Evolutionary conservation across 2,329 filamentous ascomycete species (phyloP), one percentile per base, ranked within the genome.

Genomic region (Colletotrichum tabaci): DNA sequence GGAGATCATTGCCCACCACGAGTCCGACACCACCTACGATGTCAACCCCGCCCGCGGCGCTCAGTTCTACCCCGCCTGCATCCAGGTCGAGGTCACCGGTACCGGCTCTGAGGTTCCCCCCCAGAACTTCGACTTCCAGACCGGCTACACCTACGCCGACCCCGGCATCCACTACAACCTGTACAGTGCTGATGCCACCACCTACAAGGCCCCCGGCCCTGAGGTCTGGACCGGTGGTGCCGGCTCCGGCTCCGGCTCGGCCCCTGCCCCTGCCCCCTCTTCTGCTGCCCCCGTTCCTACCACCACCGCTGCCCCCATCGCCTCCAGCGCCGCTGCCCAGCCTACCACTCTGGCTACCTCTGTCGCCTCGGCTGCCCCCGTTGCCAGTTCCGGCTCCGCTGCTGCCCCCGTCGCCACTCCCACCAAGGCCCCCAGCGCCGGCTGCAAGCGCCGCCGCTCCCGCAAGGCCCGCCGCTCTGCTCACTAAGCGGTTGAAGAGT

Each of bases 31-130:
- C 35, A 71, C 77, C 65, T 80, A 72, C 76, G 66, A 73, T 55
- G 61, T 60, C 42, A 77, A 82, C 77, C 69, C 77, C 12, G 77
- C 77, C 65, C 80, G 86, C 73, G 85, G 86, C 30, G 85, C 85
- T 63, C 86, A 87, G 80, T 87, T 87, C 79, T 89, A 89, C 80
- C 87, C 87, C 67, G 84, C 86, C 74, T 89, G 90, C 79, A 82
- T 89, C 75, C 91, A 92, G 83, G 77, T 92, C 73, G 84, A 90
- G 77, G 82, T 92, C 74, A 87, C 86, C 44, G 88, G 88, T 62
- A 80, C 82, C 53, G 88, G 88, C 58, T 84, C 86, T 71, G 85
- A 82, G 62, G 81, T 82, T 69, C 85, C 86, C 26, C 75, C 79
- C 71, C 72, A 82, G 76, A 75, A 73, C 76, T 87, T 87, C 65